Evolutionary conservation across 371 early-diverging fungal species (phyloP).

Genomic region (Mortierella sp.): DNA sequence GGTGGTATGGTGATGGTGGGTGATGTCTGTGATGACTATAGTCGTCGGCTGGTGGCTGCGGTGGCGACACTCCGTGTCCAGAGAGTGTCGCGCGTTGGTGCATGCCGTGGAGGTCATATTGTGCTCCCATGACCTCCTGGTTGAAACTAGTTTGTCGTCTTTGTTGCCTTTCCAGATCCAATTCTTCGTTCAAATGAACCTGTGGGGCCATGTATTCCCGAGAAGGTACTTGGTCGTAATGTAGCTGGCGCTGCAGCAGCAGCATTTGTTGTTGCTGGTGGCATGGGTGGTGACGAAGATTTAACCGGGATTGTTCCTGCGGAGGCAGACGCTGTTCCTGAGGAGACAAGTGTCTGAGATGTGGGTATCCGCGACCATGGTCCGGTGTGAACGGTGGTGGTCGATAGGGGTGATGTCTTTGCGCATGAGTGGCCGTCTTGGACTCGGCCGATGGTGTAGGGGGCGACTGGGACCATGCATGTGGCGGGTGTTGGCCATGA

Average conservation of each 20-base stretch:
- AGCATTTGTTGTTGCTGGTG: slow-evolving; percentile 15
- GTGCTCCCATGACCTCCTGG: not conserved
- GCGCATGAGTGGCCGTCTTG: not conserved
- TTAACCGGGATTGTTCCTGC: not conserved
- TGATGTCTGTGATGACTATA: slow-evolving; percentile 6
- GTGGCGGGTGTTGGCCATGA: not conserved
- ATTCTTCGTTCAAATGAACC: not conserved
- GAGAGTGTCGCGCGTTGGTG: not conserved
- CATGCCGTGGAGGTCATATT: not conserved
- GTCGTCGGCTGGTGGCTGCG: not conserved
- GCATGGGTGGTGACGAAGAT: not conserved
- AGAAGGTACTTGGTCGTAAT: slow-evolving; percentile 1
- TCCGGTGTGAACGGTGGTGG: not conserved
- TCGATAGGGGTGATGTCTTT: not conserved
- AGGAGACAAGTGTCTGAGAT: not conserved
- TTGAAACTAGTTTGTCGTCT: not conserved
- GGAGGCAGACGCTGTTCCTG: slow-evolving; percentile 6
- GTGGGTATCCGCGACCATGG: not conserved
- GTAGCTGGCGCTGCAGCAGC: slow-evolving; percentile 8
- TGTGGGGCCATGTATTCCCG: not conserved
- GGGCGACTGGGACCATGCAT: not conserved
- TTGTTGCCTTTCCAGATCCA: slow-evolving; percentile 33
- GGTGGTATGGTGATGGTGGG: slow-evolving; percentile 14
- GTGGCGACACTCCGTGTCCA: not conserved
- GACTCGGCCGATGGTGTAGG: not conserved